Evolutionary conservation across 371 early-diverging fungal genomes (phyloP).

Genomic region (Gilbertella persicaria): DNA sequence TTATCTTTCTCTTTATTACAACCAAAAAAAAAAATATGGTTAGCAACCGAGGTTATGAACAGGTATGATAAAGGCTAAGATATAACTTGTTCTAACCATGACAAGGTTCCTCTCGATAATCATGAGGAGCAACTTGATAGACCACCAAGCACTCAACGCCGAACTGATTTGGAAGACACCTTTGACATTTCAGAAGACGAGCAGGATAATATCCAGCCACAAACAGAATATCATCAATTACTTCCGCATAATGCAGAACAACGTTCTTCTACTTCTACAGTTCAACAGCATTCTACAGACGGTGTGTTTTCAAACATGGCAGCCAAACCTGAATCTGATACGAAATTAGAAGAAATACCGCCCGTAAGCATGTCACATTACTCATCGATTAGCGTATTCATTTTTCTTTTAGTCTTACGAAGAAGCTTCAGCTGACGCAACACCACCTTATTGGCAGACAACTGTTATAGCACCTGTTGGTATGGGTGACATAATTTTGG

Average conservation of each 20-base stretch:
- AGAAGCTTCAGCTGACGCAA: slow-evolving; percentile 54
- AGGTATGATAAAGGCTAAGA: neutral
- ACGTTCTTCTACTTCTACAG: slow-evolving; percentile 15
- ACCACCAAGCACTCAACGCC: slow-evolving; percentile 1
- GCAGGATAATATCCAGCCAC: slow-evolving; percentile 2
- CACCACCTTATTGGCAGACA: slow-evolving; percentile 62
- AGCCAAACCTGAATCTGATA: slow-evolving; percentile 57
- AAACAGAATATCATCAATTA: slow-evolving; percentile 1
- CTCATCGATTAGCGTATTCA: too few relatives aligned
- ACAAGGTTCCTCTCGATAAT: neutral
- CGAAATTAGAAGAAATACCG: slow-evolving; percentile 36
- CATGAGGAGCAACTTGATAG: neutral
- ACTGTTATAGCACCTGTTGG: slow-evolving; percentile 54
- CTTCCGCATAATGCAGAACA: neutral
- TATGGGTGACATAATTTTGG: slow-evolving; percentile 53
- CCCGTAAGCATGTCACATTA: too few relatives aligned
- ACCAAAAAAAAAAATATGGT: neutral
- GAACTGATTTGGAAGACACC: slow-evolving; percentile 25
- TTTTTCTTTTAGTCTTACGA: slow-evolving; percentile 64
- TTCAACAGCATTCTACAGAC: slow-evolving; percentile 45
- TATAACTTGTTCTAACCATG: neutral
- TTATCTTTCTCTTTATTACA: neutral
- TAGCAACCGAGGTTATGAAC: slow-evolving; percentile 1
- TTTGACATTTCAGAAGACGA: slow-evolving; percentile 22
- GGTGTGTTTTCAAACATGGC: slow-evolving; percentile 68